Evolutionary conservation across 2,329 filamentous ascomycete genomes (phyloP).

Genomic region (Alternaria atra): DNA sequence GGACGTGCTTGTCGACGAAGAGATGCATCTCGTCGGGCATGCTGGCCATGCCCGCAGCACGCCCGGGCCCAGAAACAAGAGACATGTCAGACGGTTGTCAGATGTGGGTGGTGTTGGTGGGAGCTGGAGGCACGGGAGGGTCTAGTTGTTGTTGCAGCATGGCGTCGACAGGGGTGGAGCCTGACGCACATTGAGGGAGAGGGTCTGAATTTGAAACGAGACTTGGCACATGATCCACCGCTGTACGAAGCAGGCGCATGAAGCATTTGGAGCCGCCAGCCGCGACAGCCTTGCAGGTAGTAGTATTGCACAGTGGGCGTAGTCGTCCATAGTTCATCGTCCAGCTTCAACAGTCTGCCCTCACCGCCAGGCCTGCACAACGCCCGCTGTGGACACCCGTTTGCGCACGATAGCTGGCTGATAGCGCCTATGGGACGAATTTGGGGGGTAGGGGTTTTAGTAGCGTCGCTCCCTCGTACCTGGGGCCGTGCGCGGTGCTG

Average conservation of each 20-base stretch:
- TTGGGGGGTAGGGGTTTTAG: constrained; percentile 21
- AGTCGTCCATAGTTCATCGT: neutral
- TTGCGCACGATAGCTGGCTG: constrained; percentile 9
- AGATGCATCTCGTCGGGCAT: constrained; percentile 61
- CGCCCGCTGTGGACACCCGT: constrained; percentile 17
- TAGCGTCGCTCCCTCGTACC: constrained; percentile 23
- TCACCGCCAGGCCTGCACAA: constrained; percentile 6
- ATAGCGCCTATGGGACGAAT: constrained; percentile 8
- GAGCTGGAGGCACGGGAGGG: constrained; percentile 2
- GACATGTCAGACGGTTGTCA: constrained; percentile 59
- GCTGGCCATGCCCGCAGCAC: constrained; percentile 53
- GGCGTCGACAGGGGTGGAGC: constrained; percentile 12
- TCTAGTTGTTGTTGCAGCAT: constrained; percentile 9
- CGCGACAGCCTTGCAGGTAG: neutral
- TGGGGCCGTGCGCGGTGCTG: constrained; percentile 27
- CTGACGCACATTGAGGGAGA: constrained; percentile 3
- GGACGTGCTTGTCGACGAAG: constrained; percentile 75
- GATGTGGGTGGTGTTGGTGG: constrained; percentile 2
- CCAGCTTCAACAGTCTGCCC: neutral
- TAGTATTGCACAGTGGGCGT: neutral
- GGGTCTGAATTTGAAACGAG: constrained; percentile 14
- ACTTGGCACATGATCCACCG: constrained; percentile 8
- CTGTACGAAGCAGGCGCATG: neutral
- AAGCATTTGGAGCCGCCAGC: constrained; percentile 1
- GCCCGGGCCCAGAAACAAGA: constrained; percentile 67